phyloP scores from a whole-genome alignment of 73 alveolate species.

The Paramecium sexaurelia region DNA sequence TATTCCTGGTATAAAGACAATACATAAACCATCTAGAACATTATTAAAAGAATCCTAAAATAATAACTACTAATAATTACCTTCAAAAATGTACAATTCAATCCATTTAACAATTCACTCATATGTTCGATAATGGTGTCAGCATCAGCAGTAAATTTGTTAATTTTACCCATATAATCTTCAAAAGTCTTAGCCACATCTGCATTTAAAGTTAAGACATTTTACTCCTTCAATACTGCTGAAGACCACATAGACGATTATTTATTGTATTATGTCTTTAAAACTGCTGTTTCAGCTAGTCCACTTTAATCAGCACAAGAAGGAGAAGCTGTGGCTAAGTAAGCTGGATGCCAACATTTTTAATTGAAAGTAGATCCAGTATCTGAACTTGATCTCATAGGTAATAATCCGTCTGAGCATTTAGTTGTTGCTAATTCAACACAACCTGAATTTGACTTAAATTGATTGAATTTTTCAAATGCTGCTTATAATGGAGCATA shows the following conservation, averaged over 20 bases:
- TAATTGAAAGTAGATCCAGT: not conserved
- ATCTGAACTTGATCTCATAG: conserved; percentile 1
- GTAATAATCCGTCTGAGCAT: conserved; percentile 22
- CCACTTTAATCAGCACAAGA: not conserved
- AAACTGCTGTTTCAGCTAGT: not conserved
- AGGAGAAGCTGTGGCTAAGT: not conserved
- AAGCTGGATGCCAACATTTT: conserved; percentile 47
- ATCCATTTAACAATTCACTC: not conserved
- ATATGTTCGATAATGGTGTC: not conserved
- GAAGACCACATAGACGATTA: not conserved
- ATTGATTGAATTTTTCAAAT: not conserved
- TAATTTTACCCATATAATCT: not conserved
- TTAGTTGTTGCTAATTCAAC: not conserved
- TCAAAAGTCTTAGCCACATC: not conserved
- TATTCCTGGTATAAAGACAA: conserved; percentile 3
- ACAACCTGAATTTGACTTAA: conserved; percentile 19
- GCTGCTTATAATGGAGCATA: not conserved
- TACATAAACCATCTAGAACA: conserved; percentile 38
- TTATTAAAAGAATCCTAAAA: not conserved
- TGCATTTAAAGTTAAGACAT: not conserved
- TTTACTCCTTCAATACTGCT: not conserved
- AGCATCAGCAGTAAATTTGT: not conserved
- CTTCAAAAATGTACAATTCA: not conserved
- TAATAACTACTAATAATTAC: not conserved
- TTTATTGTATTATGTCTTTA: not conserved